Evolutionary conservation across 371 early-diverging fungal genomes (phyloP).

Genomic region (Gilbertella persicaria): DNA sequence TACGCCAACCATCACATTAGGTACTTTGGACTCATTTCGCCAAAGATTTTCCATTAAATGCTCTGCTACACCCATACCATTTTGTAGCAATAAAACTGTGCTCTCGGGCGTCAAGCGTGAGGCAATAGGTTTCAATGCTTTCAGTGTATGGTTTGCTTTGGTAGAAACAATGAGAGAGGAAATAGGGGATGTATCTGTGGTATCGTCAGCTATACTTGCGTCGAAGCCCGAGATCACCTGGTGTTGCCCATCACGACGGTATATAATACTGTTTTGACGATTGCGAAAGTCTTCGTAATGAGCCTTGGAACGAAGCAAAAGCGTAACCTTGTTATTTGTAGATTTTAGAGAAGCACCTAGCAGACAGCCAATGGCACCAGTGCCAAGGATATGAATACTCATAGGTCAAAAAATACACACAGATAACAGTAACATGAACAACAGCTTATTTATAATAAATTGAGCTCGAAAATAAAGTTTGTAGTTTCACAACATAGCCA

Average conservation of each 20-base stretch:
- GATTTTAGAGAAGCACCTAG: constrained; percentile 29
- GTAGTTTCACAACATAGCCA: too few species aligned
- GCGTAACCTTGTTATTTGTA: constrained; percentile 28
- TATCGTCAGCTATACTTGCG: constrained; percentile 3
- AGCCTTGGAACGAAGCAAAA: constrained; percentile 32
- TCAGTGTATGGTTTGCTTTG: constrained; percentile 51
- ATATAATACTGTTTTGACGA: constrained; percentile 28
- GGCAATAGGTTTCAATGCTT: constrained; percentile 42
- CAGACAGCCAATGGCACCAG: constrained; percentile 51
- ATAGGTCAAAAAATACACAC: too few species aligned
- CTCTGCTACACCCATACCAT: constrained; percentile 68
- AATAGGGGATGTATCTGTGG: constrained; percentile 13
- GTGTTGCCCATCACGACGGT: constrained; percentile 12
- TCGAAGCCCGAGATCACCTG: constrained; percentile 15
- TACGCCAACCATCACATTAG: constrained; percentile 52
- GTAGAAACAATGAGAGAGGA: constrained; percentile 35
- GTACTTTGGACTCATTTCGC: constrained; percentile 22
- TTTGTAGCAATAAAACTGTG: constrained; percentile 58
- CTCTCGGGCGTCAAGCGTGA: constrained; percentile 39
- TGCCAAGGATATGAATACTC: constrained; percentile 47
- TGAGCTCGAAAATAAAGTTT: too few species aligned
- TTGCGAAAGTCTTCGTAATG: constrained; percentile 26
- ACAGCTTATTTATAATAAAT: too few species aligned
- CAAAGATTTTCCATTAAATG: constrained; percentile 44
- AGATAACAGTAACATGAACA: too few species aligned